phyloP scores from a whole-genome alignment of 768 basidiomycete genomes.

The Mrakia hoshinonis region DNA sequence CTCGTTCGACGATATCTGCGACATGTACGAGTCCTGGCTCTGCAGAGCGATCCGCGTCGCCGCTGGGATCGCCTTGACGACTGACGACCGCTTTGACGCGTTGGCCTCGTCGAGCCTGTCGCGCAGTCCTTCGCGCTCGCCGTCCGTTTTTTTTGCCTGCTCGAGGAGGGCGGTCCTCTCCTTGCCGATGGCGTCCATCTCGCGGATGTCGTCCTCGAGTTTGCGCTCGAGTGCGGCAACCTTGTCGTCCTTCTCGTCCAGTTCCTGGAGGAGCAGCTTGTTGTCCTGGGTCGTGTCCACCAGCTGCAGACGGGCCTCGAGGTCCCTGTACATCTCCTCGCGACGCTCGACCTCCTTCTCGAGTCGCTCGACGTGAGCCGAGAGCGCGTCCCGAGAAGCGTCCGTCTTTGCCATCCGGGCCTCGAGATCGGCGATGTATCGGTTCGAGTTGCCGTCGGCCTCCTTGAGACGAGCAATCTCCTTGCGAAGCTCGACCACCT shows the following conservation, averaged over 20 bases:
- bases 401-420: slow-evolving; percentile 52
- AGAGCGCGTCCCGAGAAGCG: slow-evolving; percentile 49
- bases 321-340: slow-evolving; percentile 57
- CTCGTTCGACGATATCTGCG: not conserved
- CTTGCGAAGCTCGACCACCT: slow-evolving; percentile 70
- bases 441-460: slow-evolving; percentile 57
- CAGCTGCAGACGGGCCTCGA: slow-evolving; percentile 62
- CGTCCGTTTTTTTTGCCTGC: slow-evolving; percentile 61
- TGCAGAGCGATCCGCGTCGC: not conserved
- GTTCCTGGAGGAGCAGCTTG: slow-evolving; percentile 62
- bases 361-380: slow-evolving; percentile 61
- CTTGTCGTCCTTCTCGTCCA: slow-evolving; percentile 71
- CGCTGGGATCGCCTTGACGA: not conserved
- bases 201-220: slow-evolving; percentile 69
- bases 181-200: slow-evolving; percentile 58
- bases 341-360: slow-evolving; percentile 71
- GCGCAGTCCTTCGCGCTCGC: slow-evolving; percentile 51
- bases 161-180: slow-evolving; percentile 58
- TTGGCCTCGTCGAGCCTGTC: not conserved
- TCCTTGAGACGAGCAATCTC: slow-evolving; percentile 74
- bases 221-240: slow-evolving; percentile 68
- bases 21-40: not conserved
- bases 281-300: slow-evolving; percentile 53
- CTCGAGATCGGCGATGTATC: slow-evolving; percentile 83
- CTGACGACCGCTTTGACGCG: not conserved